phyloP scores from a whole-genome alignment of 345 rosid genomes.

The Camelina laxa region DNA sequence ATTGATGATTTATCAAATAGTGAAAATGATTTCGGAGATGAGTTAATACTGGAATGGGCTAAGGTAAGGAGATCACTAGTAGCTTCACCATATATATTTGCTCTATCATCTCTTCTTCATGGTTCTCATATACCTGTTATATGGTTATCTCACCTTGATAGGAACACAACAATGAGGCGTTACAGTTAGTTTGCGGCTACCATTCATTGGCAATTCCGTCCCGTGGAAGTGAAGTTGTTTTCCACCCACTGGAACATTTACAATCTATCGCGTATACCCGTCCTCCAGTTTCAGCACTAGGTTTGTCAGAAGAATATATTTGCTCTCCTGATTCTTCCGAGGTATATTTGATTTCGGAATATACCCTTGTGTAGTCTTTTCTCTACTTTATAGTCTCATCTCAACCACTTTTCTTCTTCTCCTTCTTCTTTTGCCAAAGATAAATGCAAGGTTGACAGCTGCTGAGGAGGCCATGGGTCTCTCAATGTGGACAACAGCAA shows the following conservation, averaged over 20 bases:
- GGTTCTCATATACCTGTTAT: constrained; percentile 31
- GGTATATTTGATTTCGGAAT: constrained; percentile 53
- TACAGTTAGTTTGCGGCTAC: constrained; percentile 86
- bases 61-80: constrained; percentile 59
- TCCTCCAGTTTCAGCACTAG: constrained; percentile 65
- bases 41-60: constrained; percentile 87
- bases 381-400: constrained; percentile 29
- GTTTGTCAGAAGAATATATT: constrained; percentile 51
- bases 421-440: constrained; percentile 53
- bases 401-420: constrained; percentile 31
- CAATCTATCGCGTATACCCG: constrained; percentile 80
- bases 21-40: constrained; percentile 70
- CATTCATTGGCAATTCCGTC: constrained; percentile 72
- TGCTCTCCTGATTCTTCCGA: constrained; percentile 61
- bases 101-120: constrained; percentile 26
- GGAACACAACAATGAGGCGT: constrained; percentile 82
- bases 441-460: constrained; percentile 68
- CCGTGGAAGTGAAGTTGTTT: constrained; percentile 69
- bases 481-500: constrained; percentile 95
- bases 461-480: constrained; percentile 94
- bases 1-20: constrained; percentile 63
- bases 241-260: constrained; percentile 90
- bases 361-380: constrained; percentile 25
- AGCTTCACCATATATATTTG: constrained; percentile 22
- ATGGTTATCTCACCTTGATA: constrained; percentile 45